phyloP scores from a whole-genome alignment of 78 protist species.

The Ministeria vibrans region DNA sequence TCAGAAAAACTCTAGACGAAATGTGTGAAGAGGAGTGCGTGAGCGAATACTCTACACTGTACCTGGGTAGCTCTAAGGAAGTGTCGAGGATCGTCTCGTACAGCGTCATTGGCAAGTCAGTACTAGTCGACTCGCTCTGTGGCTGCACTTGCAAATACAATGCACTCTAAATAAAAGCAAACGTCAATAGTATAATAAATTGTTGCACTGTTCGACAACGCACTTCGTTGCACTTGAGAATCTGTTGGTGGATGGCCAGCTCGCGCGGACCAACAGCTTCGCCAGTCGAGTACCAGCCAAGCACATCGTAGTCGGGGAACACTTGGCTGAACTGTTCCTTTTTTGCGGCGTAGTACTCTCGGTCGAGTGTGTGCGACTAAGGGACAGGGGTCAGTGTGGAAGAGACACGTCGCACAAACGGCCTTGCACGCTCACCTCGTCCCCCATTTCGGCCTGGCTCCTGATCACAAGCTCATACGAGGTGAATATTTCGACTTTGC shows the following conservation, averaged over 20 bases:
- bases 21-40: too few relatives aligned
- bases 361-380: background rate
- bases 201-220: too few relatives aligned
- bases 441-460: background rate
- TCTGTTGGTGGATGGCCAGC: background rate
- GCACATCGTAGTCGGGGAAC: conserved; percentile 13
- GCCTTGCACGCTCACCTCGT: background rate
- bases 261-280: background rate
- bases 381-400: background rate
- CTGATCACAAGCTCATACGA: conserved; percentile 14
- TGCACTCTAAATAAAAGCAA: background rate
- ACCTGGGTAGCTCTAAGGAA: too few relatives aligned
- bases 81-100: conserved; percentile 12
- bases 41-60: too few relatives aligned
- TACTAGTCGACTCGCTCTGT: background rate
- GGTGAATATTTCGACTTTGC: conserved; percentile 21
- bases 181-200: background rate
- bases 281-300: conserved; percentile 36
- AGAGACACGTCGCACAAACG: background rate
- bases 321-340: conserved; percentile 8
- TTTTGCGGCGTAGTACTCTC: background rate
- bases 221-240: background rate
- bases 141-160: conserved; percentile 18
- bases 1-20: background rate
- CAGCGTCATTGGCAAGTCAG: conserved; percentile 12